Percentiles rank a stretch among this genome's conserved stretches.
phyloP scores from a whole-genome alignment of 1,284 basidiomycete species.

The Ceratobasidium sp. region DNA sequence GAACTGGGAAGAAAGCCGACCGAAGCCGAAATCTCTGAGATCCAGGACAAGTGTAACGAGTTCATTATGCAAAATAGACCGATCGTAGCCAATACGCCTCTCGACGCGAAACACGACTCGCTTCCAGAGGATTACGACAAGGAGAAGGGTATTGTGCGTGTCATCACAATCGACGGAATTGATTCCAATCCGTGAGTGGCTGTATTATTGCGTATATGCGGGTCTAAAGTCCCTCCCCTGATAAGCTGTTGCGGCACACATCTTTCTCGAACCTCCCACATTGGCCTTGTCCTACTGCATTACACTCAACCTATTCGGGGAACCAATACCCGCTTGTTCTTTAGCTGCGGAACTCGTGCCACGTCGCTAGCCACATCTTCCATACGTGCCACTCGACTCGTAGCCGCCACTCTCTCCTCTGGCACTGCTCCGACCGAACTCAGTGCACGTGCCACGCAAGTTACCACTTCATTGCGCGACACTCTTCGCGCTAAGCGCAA shows the following conservation, averaged over 20 bases:
- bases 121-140: conserved; percentile 42
- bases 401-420: conserved; percentile 26
- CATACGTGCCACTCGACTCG: conserved; percentile 19
- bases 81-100: conserved; percentile 21
- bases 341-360: conserved; percentile 24
- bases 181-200: conserved; percentile 44
- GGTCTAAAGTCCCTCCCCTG: neutral
- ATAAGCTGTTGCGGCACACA: conserved; percentile 47
- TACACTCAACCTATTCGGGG: conserved; percentile 45
- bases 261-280: conserved; percentile 43
- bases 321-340: conserved; percentile 38
- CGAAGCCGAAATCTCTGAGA: conserved; percentile 36
- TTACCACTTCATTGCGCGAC: conserved; percentile 33
- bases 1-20: conserved; percentile 43
- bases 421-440: conserved; percentile 29
- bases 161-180: conserved; percentile 44
- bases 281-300: conserved; percentile 29
- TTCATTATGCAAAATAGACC: conserved; percentile 28
- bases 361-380: conserved; percentile 20
- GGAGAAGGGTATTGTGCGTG: conserved; percentile 43
- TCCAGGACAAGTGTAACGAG: conserved; percentile 44
- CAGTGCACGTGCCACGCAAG: conserved; percentile 22
- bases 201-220: neutral
- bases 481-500: conserved; percentile 40
- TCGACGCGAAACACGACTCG: conserved; percentile 31